phyloP scores from a whole-genome alignment of 2,329 filamentous ascomycete species.

The Seiridium unicorne region DNA sequence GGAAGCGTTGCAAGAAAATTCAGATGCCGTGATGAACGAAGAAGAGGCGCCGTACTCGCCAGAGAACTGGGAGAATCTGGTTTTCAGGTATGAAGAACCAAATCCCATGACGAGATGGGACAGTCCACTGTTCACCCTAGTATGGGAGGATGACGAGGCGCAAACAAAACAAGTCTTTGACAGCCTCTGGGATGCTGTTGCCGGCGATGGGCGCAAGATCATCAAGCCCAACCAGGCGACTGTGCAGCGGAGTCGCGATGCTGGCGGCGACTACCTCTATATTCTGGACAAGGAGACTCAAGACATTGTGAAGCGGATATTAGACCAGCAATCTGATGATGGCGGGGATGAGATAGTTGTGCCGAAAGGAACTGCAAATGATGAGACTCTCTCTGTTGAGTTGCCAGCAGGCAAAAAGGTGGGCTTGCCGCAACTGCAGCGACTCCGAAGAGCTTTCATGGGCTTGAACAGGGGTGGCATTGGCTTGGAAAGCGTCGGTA shows the following conservation, averaged over 20 bases:
- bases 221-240: conserved; percentile 76
- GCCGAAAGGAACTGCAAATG: conserved; percentile 28
- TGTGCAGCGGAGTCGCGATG: conserved; percentile 60
- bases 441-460: conserved; percentile 75
- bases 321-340: conserved; percentile 69
- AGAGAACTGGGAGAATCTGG: conserved; percentile 72
- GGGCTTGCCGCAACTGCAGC: conserved; percentile 73
- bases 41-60: conserved; percentile 51
- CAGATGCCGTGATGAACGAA: conserved; percentile 16
- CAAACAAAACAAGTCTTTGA: conserved; percentile 56
- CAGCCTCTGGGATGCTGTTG: conserved; percentile 73
- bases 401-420: conserved; percentile 63
- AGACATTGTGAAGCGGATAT: conserved; percentile 68
- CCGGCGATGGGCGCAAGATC: conserved; percentile 58
- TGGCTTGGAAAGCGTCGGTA: conserved; percentile 53
- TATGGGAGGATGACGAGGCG: conserved; percentile 71
- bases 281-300: conserved; percentile 77
- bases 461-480: conserved; percentile 71
- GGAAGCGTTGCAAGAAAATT: conserved; percentile 27
- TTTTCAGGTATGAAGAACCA: conserved; percentile 83
- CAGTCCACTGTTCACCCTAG: conserved; percentile 75
- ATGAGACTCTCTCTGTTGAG: conserved; percentile 57
- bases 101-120: conserved; percentile 86
- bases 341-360: conserved; percentile 58
- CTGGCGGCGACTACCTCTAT: conserved; percentile 73